Evolutionary conservation across 1,139 yeast genomes (phyloP), one percentile per base, ranked within the genome.

Genomic region (Nakaseomyces kungkrabaensis): DNA sequence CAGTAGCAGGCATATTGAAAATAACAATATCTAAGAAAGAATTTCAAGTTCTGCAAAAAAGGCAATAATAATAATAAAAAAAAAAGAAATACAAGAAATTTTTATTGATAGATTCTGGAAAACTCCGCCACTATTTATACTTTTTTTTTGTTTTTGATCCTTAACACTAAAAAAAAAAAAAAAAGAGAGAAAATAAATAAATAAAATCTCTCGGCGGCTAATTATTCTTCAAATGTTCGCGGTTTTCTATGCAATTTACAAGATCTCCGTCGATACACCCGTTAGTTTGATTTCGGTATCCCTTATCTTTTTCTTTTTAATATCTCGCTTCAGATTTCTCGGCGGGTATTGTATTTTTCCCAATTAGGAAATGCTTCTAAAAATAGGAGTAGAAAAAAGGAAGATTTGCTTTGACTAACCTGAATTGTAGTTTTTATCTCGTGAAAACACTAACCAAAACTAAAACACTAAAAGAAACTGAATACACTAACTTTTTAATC

Each of bases 1-100:
- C 55, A 40, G 51, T 45, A 55, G 50, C 54, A 43, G 31, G 46
- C 34, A 44, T 46, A 8, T 9, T 4, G 11, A 44, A 38, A 38
- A 33, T 27, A 6, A 9, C 3, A 29, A 29, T 29, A 17, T 17
- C 22, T 17, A 17, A 17, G 22, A 17, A 17, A 17, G 1, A 17
- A 17, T 17, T 17, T 17, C 22, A 17, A 17, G 3, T 17, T 17
- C 3, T 1, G 22, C 22, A 29, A 29, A 29, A 29, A 29, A 7
- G 9, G 9, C 6, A 29, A 29, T 29, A 29, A 29, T 7, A 27
- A 27, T 27, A 27, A 27, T 5, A 27, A 25, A 7, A 38, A 29
- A 37, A 26, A 31, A 4, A 13, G 10, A 37, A 37, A 6, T n/a
- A 33, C 7, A 10, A 10, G 5, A 27, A 27, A 33, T 5, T 33